Conservation (phyloP, 257 asterid genomes). For the Gentiana straminea region DNA sequence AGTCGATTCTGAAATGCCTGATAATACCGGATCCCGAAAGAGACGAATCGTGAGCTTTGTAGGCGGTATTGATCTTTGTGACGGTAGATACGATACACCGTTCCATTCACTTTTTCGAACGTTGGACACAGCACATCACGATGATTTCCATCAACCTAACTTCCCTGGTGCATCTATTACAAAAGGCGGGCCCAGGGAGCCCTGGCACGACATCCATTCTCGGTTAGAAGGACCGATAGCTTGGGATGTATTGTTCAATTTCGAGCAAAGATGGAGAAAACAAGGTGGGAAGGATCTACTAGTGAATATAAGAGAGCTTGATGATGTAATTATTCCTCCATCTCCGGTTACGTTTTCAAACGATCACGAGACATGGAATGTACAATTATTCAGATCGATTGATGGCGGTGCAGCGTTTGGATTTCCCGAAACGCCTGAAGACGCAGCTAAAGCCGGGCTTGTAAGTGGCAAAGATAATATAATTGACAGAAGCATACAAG, state of each 20-base stretch:
- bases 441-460: constrained; percentile 63
- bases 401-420: constrained; percentile 96
- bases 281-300: constrained; percentile 71
- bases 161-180: constrained; percentile 48
- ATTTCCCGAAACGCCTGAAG: constrained; percentile 71
- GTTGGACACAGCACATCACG: constrained; percentile 70
- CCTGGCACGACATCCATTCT: constrained; percentile 89
- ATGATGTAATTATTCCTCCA: constrained; percentile 47
- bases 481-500: constrained; percentile 78
- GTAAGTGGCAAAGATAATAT: constrained; percentile 78
- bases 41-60: constrained; percentile 75
- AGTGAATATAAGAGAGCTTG: constrained; percentile 54
- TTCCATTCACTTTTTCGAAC: constrained; percentile 81
- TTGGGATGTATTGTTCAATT: constrained; percentile 77
- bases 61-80: constrained; percentile 88
- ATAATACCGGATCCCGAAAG: constrained; percentile 19
- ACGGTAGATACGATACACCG: constrained; percentile 73
- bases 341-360: constrained; percentile 65
- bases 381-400: constrained; percentile 67
- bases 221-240: constrained; percentile 75
- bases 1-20: constrained; percentile 56
- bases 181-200: constrained; percentile 82
- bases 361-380: constrained; percentile 72
- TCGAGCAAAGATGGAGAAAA: constrained; percentile 87
- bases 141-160: constrained; percentile 83